phyloP scores from a whole-genome alignment of 345 rosid genomes.

The Balakata baccata region DNA sequence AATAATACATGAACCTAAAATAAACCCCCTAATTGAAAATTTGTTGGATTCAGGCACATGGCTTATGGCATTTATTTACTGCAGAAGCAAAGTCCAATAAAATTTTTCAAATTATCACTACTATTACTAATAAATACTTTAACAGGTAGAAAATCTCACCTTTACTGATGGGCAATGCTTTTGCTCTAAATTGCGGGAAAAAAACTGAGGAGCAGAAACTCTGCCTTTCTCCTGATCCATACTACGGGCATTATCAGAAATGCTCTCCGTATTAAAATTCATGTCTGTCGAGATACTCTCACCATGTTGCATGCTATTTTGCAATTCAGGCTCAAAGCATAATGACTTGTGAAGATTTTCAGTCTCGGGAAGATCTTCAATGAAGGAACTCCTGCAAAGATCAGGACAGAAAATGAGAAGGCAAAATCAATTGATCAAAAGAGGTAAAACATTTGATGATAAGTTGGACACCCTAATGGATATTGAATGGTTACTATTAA shows the following conservation, averaged over 20 bases:
- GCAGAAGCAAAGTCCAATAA: background rate
- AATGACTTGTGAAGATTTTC: constrained; percentile 27
- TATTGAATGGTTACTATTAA: constrained; percentile 18
- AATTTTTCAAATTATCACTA: too few species aligned
- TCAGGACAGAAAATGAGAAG: constrained; percentile 7
- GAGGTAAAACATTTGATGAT: background rate
- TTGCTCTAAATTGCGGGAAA: constrained; percentile 11
- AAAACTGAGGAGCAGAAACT: constrained; percentile 16
- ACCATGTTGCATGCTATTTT: constrained; percentile 13
- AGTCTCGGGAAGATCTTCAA: constrained; percentile 36
- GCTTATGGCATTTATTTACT: background rate
- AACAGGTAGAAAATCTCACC: constrained; percentile 25
- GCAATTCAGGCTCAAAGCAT: constrained; percentile 31
- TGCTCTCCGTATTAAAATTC: constrained; percentile 30
- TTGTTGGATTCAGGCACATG: background rate
- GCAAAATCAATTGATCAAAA: background rate
- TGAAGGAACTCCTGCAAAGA: constrained; percentile 46
- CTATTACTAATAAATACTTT: too few species aligned
- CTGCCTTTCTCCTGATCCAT: constrained; percentile 19
- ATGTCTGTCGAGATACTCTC: constrained; percentile 21
- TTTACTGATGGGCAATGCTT: constrained; percentile 5
- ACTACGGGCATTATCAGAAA: constrained; percentile 15
- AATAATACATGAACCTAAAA: background rate
- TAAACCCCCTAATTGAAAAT: background rate
- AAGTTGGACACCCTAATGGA: constrained; percentile 28